Base-by-base conservation (phyloP, 257 asterid genomes). In the Jasminum sambac region DNA sequence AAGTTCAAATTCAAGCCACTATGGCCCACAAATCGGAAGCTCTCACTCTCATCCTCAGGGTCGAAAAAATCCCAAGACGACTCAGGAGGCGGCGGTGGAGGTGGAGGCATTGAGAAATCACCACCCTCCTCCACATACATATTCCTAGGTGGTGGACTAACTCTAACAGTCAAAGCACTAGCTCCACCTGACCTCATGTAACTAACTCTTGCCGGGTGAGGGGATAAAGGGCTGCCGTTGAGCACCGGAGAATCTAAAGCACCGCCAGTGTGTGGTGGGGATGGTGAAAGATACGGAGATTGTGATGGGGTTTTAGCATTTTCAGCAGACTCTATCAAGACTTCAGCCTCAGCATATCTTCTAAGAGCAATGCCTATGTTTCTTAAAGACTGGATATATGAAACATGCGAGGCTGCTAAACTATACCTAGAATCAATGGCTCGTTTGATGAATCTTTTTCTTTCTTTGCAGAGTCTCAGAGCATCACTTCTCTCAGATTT, bases 331-430 rank as follows among this genome's bases (percentile, higher is more conserved):
- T 87, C 98, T 16, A 91, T 86, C 64, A 89, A 75, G 41, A 82
- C 86, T 70, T 95, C 97, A 21, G 96, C 96, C 84, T 89, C 98
- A 6, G 99, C 99, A 64, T 85, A 95, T 74, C 95, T 86, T 73
- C 90, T 79, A 48, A 95, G 96, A 75, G 92, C 96, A 87, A 78
- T 78, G 71, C 99, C 99, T 72, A 91, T 82, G 79, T 86, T 91
- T 64, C 86, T 86, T 66, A 95, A 83, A 52, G 99, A 91, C 70
- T 89, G 89, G 74, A 86, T 85, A 69, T 95, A 95, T 0, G 96
- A 88, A 74, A 91, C 95, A 69, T 95, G 99, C 0, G 96, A 95
- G 71, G 99, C 99, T 39, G 99, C 99, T 68, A 91, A 79, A 58
- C 93, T 95, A 66, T 82, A 95, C 71, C 98, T 83, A 1, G 96